phyloP scores from a whole-genome alignment of 257 asterid genomes.

The Solanum etuberosum region DNA sequence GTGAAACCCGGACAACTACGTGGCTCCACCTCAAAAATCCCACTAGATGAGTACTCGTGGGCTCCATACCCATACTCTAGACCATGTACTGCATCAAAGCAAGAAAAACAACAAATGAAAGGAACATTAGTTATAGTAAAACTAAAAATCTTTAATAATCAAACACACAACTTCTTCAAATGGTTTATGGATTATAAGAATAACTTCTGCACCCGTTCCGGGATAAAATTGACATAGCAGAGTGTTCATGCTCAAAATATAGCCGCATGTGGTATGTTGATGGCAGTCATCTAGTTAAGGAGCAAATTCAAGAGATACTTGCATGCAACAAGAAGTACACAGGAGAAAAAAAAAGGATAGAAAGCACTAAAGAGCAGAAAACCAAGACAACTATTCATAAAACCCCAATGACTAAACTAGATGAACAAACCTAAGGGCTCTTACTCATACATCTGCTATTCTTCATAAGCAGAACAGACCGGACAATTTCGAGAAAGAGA shows the following conservation, averaged over 20 bases:
- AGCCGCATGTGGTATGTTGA: background rate
- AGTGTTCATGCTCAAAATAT: background rate
- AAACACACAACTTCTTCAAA: background rate
- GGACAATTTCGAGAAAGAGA: background rate
- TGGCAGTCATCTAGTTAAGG: background rate
- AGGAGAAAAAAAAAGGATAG: background rate
- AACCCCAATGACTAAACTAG: background rate
- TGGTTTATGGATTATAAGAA: background rate
- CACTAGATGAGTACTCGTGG: constrained; percentile 78
- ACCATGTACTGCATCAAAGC: constrained; percentile 52
- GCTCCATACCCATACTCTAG: constrained; percentile 90
- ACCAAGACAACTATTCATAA: background rate
- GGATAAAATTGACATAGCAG: background rate
- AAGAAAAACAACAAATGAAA: background rate
- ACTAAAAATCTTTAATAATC: background rate
- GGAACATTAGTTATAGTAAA: background rate
- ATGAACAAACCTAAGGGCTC: background rate
- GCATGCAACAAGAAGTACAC: background rate
- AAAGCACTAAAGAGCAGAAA: background rate
- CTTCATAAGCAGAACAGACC: background rate
- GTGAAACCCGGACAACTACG: constrained; percentile 82
- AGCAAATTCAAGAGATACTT: background rate
- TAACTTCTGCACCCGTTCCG: background rate
- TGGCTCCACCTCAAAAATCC: constrained; percentile 91
- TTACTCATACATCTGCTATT: background rate